Conservation (phyloP, 148 eudicot genomes). For the Rhododendron ovatum region DNA sequence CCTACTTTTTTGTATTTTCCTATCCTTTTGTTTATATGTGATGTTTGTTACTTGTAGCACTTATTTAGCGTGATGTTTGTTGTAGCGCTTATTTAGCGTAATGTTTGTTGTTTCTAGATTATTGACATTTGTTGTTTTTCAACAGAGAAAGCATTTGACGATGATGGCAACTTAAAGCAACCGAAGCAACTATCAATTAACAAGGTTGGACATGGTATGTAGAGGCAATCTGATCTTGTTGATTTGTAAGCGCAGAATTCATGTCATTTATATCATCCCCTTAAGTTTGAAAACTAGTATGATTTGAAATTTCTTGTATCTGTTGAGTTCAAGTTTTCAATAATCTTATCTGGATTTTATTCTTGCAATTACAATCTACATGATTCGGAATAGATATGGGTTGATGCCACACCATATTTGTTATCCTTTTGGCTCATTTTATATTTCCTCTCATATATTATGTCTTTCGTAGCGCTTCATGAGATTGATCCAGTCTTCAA, state of each 20-base stretch:
- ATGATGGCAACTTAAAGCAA: slow-evolving; percentile 78
- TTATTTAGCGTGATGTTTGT: neutral
- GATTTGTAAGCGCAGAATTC: neutral
- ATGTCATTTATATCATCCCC: neutral
- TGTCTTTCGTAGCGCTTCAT: slow-evolving; percentile 58
- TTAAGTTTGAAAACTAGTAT: neutral
- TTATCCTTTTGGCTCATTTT: neutral
- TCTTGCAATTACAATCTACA: neutral
- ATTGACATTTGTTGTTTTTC: slow-evolving; percentile 15
- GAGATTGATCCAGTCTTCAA: slow-evolving; percentile 77
- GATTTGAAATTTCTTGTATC: neutral
- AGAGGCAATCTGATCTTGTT: neutral
- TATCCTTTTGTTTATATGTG: neutral
- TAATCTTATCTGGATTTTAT: neutral
- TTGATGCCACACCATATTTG: neutral
- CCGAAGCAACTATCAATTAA: slow-evolving; percentile 87
- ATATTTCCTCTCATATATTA: neutral
- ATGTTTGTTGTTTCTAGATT: neutral
- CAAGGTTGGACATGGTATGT: slow-evolving; percentile 99
- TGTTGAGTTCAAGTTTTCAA: neutral
- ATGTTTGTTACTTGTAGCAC: neutral
- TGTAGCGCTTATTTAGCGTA: neutral
- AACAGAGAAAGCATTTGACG: slow-evolving; percentile 91
- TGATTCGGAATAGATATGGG: neutral
- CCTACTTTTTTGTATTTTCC: neutral